A percentile compares a stretch with the other conserved stretches of the same genome.
phyloP scores from a whole-genome alignment of 768 basidiomycete species.

The Tricholoma matsutake region DNA sequence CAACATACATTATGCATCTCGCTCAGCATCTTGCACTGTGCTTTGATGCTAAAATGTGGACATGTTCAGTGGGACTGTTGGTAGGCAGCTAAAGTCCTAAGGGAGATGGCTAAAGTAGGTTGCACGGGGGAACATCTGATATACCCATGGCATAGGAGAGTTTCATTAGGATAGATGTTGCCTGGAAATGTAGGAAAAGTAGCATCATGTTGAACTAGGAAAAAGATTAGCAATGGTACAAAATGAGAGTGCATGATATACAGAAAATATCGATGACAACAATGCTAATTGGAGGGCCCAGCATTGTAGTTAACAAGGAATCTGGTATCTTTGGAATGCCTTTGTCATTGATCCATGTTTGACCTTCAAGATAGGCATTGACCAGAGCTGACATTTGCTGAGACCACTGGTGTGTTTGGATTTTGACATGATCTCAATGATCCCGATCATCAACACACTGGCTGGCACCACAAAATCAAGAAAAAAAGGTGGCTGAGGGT shows the following conservation, averaged over 20 bases:
- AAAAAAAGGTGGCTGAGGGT: neutral
- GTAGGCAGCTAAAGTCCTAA: conserved; percentile 5
- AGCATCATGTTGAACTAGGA: neutral
- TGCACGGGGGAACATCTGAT: too few relatives aligned
- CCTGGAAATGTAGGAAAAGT: neutral
- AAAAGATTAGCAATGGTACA: neutral
- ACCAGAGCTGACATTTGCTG: conserved; percentile 9
- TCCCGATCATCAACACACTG: conserved; percentile 6
- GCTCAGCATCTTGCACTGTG: conserved; percentile 10
- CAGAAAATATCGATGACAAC: too few relatives aligned
- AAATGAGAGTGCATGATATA: neutral
- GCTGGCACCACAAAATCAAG: too few relatives aligned
- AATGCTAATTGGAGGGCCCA: neutral
- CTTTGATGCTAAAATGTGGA: conserved; percentile 10
- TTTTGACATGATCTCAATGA: conserved; percentile 5
- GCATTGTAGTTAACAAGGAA: neutral
- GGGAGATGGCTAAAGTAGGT: too few relatives aligned
- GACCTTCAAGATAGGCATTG: conserved; percentile 8
- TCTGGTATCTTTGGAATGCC: too few relatives aligned
- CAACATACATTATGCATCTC: conserved; percentile 11
- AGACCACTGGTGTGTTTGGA: too few relatives aligned
- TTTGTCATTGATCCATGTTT: too few relatives aligned
- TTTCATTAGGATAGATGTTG: too few relatives aligned
- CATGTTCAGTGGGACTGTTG: conserved; percentile 10
- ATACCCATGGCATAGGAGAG: too few relatives aligned